Evolutionary conservation across 768 basidiomycete species (phyloP).

Genomic region (Hypholoma sublateritium): DNA sequence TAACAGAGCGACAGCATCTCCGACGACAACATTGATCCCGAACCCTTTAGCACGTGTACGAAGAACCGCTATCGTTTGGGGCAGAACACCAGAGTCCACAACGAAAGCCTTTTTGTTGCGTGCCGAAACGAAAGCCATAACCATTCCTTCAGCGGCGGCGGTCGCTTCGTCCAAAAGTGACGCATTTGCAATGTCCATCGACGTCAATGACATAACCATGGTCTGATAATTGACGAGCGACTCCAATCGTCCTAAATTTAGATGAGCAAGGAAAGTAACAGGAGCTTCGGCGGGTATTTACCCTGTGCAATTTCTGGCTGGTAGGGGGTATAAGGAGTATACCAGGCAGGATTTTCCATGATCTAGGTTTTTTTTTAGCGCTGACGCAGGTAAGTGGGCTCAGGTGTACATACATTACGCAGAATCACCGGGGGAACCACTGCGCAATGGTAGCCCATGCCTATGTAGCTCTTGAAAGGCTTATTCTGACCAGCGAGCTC

Average conservation of each 20-base stretch:
- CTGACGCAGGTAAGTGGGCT: constrained; percentile 19
- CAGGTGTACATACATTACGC: constrained; percentile 62
- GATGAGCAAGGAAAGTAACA: constrained; percentile 6
- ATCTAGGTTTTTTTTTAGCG: constrained; percentile 41
- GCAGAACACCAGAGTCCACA: constrained; percentile 79
- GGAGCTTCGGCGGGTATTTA: constrained; percentile 23
- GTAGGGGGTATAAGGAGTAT: constrained; percentile 94
- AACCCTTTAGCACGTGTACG: constrained; percentile 92
- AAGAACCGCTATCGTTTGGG: constrained; percentile 90
- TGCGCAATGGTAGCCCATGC: constrained; percentile 96
- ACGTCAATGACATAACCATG: constrained; percentile 91
- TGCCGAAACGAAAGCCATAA: constrained; percentile 78
- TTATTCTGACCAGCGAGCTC: constrained; percentile 78
- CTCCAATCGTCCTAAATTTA: constrained; percentile 79
- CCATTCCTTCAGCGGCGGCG: constrained; percentile 95
- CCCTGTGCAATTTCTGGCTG: constrained; percentile 99
- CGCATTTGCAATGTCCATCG: constrained; percentile 95
- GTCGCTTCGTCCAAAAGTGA: constrained; percentile 95
- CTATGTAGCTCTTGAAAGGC: constrained; percentile 90
- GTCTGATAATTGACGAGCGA: constrained; percentile 97
- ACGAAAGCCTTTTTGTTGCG: constrained; percentile 78
- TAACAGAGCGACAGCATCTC: constrained; percentile 52
- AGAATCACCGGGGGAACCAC: constrained; percentile 95
- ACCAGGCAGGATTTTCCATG: constrained; percentile 97
- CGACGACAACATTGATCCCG: constrained; percentile 78